Conservation (phyloP, 1,139 yeast genomes). For the Komagataea norvegica region DNA sequence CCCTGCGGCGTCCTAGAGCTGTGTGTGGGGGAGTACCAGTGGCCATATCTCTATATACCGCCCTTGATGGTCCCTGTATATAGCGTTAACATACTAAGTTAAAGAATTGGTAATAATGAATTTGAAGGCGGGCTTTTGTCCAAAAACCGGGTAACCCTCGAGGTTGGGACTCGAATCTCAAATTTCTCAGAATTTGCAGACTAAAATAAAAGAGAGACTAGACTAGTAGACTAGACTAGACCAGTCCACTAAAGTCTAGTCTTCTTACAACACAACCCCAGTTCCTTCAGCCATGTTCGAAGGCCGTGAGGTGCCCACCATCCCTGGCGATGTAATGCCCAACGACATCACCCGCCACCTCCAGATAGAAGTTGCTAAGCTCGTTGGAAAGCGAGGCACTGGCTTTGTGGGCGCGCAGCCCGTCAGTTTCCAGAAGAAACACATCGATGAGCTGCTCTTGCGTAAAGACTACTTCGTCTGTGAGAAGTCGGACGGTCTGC, state of each 20-base stretch:
- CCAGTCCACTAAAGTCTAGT: too few relatives aligned
- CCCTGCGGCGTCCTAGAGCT: too few relatives aligned
- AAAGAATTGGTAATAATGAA: too few relatives aligned
- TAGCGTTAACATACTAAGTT: too few relatives aligned
- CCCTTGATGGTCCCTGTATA: neutral
- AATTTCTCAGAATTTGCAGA: too few relatives aligned
- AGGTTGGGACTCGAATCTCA: neutral
- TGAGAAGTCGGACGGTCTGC: constrained; percentile 91
- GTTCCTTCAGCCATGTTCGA: constrained; percentile 25
- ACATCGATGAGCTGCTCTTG: constrained; percentile 57
- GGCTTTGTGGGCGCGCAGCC: constrained; percentile 92
- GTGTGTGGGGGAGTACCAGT: too few relatives aligned
- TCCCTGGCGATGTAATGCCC: constrained; percentile 79
- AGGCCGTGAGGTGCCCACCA: constrained; percentile 68
- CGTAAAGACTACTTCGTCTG: constrained; percentile 79
- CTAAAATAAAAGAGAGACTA: too few relatives aligned
- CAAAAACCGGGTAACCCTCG: neutral
- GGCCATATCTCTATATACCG: too few relatives aligned
- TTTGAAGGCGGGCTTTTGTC: neutral
- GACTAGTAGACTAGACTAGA: too few relatives aligned
- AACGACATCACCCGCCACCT: constrained; percentile 66
- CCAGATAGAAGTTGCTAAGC: constrained; percentile 62
- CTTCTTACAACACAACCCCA: neutral
- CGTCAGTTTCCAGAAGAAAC: constrained; percentile 77
- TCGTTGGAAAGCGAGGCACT: constrained; percentile 49